Percentiles rank a stretch among this genome's conserved stretches.
Conservation (phyloP, 2,329 filamentous ascomycete genomes). For the Ophiostoma tasmaniense region DNA sequence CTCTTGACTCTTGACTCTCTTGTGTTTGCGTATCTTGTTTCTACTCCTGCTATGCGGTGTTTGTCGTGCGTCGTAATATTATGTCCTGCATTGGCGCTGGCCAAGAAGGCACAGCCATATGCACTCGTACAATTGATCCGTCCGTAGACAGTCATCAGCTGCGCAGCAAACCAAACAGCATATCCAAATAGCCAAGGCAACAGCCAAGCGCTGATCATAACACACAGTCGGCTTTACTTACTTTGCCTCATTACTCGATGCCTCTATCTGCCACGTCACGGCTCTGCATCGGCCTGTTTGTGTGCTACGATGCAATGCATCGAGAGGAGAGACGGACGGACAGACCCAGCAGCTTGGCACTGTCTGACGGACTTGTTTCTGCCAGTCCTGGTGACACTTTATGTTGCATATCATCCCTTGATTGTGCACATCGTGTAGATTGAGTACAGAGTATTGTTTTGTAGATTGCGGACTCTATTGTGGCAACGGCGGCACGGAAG, state of each 20-base stretch:
- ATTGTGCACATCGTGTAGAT: background rate
- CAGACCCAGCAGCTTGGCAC: slow-evolving; percentile 2
- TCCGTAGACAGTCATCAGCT: background rate
- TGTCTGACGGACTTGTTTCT: background rate
- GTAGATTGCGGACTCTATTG: background rate
- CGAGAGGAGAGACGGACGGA: background rate
- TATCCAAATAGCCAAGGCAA: background rate
- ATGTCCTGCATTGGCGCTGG: background rate
- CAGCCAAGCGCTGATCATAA: background rate
- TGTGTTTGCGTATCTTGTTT: background rate
- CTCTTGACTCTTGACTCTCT: background rate
- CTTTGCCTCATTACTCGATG: background rate
- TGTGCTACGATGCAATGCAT: background rate
- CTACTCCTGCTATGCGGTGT: background rate
- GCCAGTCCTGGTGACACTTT: background rate
- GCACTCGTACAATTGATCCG: background rate
- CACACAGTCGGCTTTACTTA: background rate
- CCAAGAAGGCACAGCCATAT: background rate
- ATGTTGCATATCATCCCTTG: background rate
- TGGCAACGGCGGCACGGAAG: background rate
- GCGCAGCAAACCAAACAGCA: no score
- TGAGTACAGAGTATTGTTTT: background rate
- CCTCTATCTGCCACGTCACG: background rate
- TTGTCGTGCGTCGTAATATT: background rate
- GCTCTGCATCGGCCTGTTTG: background rate